These are phyloP conservation scores for Symbiodinium natans DNA, from an alignment of 73 alveolate genomes.

Conservation along the genomic window DNA sequence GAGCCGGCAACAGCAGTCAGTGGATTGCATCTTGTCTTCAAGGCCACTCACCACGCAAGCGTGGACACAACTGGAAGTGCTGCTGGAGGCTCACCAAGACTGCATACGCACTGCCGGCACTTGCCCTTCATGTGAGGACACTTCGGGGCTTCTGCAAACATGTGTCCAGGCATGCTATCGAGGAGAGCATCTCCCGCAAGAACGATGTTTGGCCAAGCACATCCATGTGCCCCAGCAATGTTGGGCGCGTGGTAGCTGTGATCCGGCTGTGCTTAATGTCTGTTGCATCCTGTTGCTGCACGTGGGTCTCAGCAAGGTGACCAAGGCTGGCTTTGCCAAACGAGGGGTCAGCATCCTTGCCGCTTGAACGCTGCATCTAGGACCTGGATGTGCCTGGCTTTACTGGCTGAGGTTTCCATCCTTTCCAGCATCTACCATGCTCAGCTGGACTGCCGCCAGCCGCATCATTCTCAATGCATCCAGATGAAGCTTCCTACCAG, in stretches of 20 bases:
- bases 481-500: neutral
- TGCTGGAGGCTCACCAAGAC: constrained; percentile 31
- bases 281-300: neutral
- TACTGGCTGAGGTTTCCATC: constrained; percentile 11
- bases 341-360: constrained; percentile 19
- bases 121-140: neutral
- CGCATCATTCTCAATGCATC: neutral
- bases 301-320: constrained; percentile 27
- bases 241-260: neutral
- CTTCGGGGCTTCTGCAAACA: neutral
- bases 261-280: neutral
- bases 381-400: neutral
- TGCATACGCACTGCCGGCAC: neutral
- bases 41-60: constrained; percentile 74
- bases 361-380: neutral
- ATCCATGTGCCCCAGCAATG: constrained; percentile 31
- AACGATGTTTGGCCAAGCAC: constrained; percentile 73
- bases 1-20: too few species aligned
- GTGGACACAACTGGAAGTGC: constrained; percentile 79
- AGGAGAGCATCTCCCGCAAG: constrained; percentile 56
- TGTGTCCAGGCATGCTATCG: constrained; percentile 63
- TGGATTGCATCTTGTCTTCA: neutral
- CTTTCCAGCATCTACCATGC: constrained; percentile 79
- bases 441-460: constrained; percentile 84
- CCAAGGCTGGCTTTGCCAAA: constrained; percentile 57